Percentiles rank a stretch among this genome's conserved stretches.
Conservation (phyloP, 352 stramenopile genomes). For the Saprolegnia diclina region DNA sequence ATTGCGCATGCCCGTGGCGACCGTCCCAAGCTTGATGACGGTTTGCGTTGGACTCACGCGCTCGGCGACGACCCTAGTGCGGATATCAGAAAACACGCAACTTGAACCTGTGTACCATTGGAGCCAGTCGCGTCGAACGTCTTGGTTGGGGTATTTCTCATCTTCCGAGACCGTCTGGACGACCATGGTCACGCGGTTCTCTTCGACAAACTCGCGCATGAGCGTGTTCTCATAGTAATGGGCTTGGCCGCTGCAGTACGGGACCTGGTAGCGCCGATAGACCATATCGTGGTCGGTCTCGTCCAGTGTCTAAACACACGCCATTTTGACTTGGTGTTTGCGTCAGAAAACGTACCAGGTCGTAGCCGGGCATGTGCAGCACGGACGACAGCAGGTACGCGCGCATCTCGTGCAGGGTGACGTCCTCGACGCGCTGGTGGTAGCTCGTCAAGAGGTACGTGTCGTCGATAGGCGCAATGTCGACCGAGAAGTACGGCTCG, state of each 20-base stretch:
- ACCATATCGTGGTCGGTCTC: neutral
- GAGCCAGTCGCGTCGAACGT: constrained; percentile 6
- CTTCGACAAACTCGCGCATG: constrained; percentile 17
- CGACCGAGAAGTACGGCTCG: neutral
- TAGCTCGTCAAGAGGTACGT: constrained; percentile 1
- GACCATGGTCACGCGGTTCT: constrained; percentile 12
- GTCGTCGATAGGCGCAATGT: neutral
- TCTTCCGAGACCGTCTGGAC: constrained; percentile 14
- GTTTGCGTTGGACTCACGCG: neutral
- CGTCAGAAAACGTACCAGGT: neutral
- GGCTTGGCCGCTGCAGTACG: neutral
- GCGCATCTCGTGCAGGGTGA: neutral
- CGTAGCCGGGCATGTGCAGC: neutral
- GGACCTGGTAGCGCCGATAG: constrained; percentile 5
- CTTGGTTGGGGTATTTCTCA: constrained; percentile 8
- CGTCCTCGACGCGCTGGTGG: constrained; percentile 10
- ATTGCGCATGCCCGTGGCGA: neutral
- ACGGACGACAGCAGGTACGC: neutral
- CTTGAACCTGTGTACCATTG: constrained; percentile 1
- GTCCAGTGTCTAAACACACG: neutral
- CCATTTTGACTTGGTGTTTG: neutral
- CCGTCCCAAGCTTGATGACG: neutral
- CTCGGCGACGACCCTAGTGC: neutral
- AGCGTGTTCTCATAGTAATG: constrained; percentile 21
- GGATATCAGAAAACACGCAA: neutral